Percentiles rank a stretch among this genome's conserved stretches.
Evolutionary conservation across 768 basidiomycete species (phyloP).

Genomic region (Tricholoma furcatifolium): DNA sequence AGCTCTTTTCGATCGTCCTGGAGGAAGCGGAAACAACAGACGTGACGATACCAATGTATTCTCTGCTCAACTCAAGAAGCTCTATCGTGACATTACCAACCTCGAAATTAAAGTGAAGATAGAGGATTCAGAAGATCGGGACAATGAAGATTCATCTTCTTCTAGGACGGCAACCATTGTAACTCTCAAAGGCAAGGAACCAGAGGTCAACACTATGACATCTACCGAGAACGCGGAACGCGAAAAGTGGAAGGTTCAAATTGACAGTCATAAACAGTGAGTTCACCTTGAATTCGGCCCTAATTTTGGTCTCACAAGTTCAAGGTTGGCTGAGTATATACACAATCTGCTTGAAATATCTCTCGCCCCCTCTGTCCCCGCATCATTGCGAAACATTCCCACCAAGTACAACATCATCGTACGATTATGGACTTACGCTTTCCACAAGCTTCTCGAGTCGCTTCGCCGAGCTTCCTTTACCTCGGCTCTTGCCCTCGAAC

Average conservation of each 20-base stretch:
- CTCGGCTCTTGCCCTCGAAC: slow-evolving; percentile 74
- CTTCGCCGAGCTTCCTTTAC: slow-evolving; percentile 82
- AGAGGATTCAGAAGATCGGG: slow-evolving; percentile 54
- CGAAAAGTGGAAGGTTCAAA: slow-evolving; percentile 73
- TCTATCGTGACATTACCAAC: slow-evolving; percentile 80
- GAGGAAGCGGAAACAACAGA: slow-evolving; percentile 38
- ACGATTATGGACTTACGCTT: slow-evolving; percentile 89
- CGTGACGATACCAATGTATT: slow-evolving; percentile 64
- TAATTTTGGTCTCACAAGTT: slow-evolving; percentile 5
- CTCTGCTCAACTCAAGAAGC: slow-evolving; percentile 71
- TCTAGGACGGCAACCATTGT: slow-evolving; percentile 39
- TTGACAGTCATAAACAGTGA: slow-evolving; percentile 82
- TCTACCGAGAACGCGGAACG: slow-evolving; percentile 60
- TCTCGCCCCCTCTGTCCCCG: slow-evolving; percentile 82
- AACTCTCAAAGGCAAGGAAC: slow-evolving; percentile 41
- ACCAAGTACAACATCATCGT: slow-evolving; percentile 95
- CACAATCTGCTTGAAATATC: slow-evolving; percentile 87
- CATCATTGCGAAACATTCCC: slow-evolving; percentile 86
- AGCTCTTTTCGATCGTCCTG: slow-evolving; percentile 59
- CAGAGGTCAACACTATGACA: slow-evolving; percentile 15
- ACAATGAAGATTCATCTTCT: slow-evolving; percentile 34
- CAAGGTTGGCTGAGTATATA: slow-evolving; percentile 85
- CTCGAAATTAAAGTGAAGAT: slow-evolving; percentile 75
- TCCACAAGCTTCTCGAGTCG: slow-evolving; percentile 87
- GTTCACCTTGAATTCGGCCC: slow-evolving; percentile 25